Conservation (phyloP, 495 filamentous ascomycete species). For the Cryomyces minteri region DNA sequence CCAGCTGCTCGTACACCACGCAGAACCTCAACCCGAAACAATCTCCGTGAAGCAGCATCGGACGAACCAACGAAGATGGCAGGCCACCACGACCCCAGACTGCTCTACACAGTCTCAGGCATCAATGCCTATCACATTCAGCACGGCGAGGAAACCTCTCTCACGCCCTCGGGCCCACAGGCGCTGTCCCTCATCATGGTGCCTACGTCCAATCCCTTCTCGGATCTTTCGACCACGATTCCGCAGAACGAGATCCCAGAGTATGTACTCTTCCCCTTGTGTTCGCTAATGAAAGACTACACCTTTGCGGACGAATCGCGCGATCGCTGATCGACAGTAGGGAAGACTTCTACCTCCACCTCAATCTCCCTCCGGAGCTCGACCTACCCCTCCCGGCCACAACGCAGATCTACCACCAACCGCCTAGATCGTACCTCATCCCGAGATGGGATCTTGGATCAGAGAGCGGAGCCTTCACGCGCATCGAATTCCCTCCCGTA, state of each 20-base stretch:
- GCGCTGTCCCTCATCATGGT: constrained; percentile 89
- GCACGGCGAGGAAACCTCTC: constrained; percentile 62
- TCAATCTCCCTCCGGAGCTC: constrained; percentile 84
- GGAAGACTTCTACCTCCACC: constrained; percentile 88
- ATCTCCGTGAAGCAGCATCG: too few relatives aligned
- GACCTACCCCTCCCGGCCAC: constrained; percentile 80
- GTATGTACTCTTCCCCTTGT: not conserved
- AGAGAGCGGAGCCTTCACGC: constrained; percentile 73
- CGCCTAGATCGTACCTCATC: constrained; percentile 74
- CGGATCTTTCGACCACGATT: constrained; percentile 37
- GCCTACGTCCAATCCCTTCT: constrained; percentile 56
- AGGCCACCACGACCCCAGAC: constrained; percentile 45
- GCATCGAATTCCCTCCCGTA: constrained; percentile 68
- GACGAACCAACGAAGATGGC: constrained; percentile 16
- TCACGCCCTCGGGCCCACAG: constrained; percentile 73
- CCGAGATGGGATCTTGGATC: constrained; percentile 82
- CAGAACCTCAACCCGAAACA: too few relatives aligned
- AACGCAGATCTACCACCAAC: constrained; percentile 89
- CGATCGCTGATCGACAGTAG: too few relatives aligned
- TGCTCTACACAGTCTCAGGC: constrained; percentile 70
- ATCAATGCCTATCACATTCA: constrained; percentile 77
- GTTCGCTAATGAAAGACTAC: too few relatives aligned
- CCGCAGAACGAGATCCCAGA: constrained; percentile 42
- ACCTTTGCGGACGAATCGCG: too few relatives aligned
- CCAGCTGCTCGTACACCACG: too few relatives aligned